These are phyloP conservation scores for Calonectria naviculata DNA, from an alignment of 2,329 filamentous ascomycete species.

Conservation along the genomic window DNA sequence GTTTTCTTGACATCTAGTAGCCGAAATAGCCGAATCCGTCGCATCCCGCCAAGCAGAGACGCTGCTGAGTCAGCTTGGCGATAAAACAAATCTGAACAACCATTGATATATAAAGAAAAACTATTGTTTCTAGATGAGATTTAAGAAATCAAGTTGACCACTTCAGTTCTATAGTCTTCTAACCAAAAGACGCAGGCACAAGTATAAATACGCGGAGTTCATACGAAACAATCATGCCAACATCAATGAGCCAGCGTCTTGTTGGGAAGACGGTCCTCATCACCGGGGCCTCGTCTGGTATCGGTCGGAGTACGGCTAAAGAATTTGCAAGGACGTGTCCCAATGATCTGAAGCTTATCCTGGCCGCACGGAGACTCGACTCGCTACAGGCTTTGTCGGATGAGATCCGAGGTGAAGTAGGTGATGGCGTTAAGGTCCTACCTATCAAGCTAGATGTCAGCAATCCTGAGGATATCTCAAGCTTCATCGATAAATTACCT, in stretches of 20 bases:
- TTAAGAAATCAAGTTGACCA: too few species aligned
- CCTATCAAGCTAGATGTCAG: neutral
- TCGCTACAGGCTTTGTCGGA: neutral
- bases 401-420: neutral
- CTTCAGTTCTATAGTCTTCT: too few species aligned
- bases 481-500: neutral
- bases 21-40: too few species aligned
- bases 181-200: too few species aligned
- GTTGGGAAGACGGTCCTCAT: neutral
- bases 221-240: neutral
- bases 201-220: too few species aligned
- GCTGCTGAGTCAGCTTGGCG: too few species aligned
- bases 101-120: too few species aligned
- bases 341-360: neutral
- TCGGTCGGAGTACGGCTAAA: neutral
- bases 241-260: neutral
- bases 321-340: neutral
- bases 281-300: neutral
- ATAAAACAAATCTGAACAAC: too few species aligned
- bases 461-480: neutral
- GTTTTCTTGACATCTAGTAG: too few species aligned
- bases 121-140: too few species aligned
- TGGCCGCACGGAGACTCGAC: neutral
- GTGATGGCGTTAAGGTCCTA: neutral
- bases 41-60: too few species aligned